Conservation (phyloP, 164 flowering plant species). For the Tinospora cordifolia region DNA sequence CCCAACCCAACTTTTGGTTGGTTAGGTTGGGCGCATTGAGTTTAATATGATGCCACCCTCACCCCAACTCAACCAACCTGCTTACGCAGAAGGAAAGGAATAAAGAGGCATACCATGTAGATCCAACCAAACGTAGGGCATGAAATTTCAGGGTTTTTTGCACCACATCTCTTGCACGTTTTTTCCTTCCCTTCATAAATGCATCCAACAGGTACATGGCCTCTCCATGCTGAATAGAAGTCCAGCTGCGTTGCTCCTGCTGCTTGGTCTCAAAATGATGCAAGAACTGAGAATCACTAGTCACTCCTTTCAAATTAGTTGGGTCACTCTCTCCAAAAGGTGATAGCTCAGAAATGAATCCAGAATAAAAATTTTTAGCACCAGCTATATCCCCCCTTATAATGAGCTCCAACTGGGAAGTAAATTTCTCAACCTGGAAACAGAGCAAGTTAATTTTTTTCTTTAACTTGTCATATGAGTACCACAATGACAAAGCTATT, state of each 20-base stretch:
- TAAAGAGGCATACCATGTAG: slow-evolving; percentile 41
- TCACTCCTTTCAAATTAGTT: slow-evolving; percentile 21
- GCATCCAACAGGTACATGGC: slow-evolving; percentile 43
- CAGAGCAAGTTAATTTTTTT: background rate
- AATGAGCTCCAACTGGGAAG: slow-evolving; percentile 48
- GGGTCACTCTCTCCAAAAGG: slow-evolving; percentile 32
- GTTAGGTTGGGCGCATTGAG: too few relatives aligned
- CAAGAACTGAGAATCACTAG: slow-evolving; percentile 6
- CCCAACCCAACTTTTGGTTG: too few relatives aligned
- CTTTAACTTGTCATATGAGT: background rate
- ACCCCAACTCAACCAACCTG: too few relatives aligned
- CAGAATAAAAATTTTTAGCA: slow-evolving; percentile 33
- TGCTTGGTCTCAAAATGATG: slow-evolving; percentile 6
- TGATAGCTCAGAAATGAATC: slow-evolving; percentile 3
- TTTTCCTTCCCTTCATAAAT: slow-evolving; percentile 30
- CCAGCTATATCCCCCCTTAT: slow-evolving; percentile 57
- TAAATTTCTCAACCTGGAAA: slow-evolving; percentile 45
- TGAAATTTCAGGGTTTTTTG: slow-evolving; percentile 42
- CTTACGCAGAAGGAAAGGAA: too few relatives aligned
- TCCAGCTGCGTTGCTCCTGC: slow-evolving; percentile 38
- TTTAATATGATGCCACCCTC: too few relatives aligned
- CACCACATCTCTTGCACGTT: slow-evolving; percentile 43
- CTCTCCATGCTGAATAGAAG: slow-evolving; percentile 59
- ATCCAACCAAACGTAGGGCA: slow-evolving; percentile 83
- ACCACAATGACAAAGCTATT: background rate